phyloP scores from a whole-genome alignment of 2,329 filamentous ascomycete genomes.

The Apiospora rasikravindrae region DNA sequence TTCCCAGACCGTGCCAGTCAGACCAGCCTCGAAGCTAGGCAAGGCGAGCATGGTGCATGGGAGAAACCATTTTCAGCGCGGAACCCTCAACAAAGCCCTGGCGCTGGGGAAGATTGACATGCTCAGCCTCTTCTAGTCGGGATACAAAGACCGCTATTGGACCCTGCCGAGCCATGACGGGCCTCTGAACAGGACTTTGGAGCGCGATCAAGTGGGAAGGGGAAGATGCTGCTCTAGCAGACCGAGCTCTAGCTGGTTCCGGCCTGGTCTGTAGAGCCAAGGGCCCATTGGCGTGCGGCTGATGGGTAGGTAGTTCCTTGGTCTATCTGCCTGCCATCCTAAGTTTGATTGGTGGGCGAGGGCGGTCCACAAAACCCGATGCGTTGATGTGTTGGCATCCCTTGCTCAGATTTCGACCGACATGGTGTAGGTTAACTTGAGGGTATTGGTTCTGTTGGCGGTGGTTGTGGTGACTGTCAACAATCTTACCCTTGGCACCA shows the following conservation, averaged over 20 bases:
- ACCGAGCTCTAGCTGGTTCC: not conserved
- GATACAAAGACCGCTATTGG: not conserved
- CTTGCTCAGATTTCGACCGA: not conserved
- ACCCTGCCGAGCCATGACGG: constrained; percentile 10
- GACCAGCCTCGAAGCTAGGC: constrained; percentile 4
- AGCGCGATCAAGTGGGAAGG: constrained; percentile 2
- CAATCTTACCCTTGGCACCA: not conserved
- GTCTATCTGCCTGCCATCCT: not conserved
- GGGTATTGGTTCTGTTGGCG: not conserved
- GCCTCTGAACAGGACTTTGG: not conserved
- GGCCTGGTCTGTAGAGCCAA: not conserved
- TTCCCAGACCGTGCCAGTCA: not conserved
- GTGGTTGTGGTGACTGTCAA: not conserved
- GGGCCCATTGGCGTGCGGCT: not conserved
- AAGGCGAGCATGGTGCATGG: not conserved
- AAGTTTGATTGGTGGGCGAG: not conserved
- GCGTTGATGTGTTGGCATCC: constrained; percentile 10
- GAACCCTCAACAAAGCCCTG: constrained; percentile 11
- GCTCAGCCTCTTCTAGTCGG: constrained; percentile 11
- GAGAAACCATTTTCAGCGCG: not conserved
- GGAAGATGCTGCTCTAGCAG: not conserved
- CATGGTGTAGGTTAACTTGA: not conserved
- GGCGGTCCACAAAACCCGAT: not conserved
- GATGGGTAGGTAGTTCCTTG: not conserved
- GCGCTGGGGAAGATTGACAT: not conserved